Evolutionary conservation across 2,329 filamentous ascomycete species (phyloP).

Genomic region (Penicillium sp.): DNA sequence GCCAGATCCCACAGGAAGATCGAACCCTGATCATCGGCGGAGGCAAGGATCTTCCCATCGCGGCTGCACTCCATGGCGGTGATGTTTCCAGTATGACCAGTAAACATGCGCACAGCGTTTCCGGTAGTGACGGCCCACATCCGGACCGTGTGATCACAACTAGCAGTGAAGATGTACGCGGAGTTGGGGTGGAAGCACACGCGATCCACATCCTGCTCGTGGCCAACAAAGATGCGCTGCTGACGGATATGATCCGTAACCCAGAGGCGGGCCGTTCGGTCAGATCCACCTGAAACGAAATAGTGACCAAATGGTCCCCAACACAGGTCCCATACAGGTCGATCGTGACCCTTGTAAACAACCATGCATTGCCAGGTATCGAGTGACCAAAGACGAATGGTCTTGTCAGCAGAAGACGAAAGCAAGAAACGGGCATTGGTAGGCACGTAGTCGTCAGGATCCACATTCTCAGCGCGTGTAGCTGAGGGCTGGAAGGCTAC

Average conservation of each 20-base stretch:
- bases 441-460: slow-evolving; percentile 40
- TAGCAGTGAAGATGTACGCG: slow-evolving; percentile 89
- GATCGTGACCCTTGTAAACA: slow-evolving; percentile 89
- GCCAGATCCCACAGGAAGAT: slow-evolving; percentile 94
- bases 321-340: slow-evolving; percentile 81
- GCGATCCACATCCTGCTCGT: slow-evolving; percentile 88
- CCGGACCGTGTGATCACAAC: slow-evolving; percentile 87
- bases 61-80: slow-evolving; percentile 82
- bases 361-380: slow-evolving; percentile 91
- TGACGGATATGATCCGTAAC: slow-evolving; percentile 89
- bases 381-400: slow-evolving; percentile 88
- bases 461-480: slow-evolving; percentile 50
- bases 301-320: slow-evolving; percentile 97
- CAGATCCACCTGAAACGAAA: slow-evolving; percentile 83
- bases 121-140: slow-evolving; percentile 97
- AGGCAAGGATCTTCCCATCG: slow-evolving; percentile 87
- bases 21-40: slow-evolving; percentile 81
- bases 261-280: slow-evolving; percentile 89
- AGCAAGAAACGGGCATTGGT: slow-evolving; percentile 74
- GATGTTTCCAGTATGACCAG: slow-evolving; percentile 85
- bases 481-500: slow-evolving; percentile 82
- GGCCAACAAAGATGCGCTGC: slow-evolving; percentile 83
- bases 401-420: slow-evolving; percentile 83
- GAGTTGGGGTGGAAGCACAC: slow-evolving; percentile 95
- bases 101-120: slow-evolving; percentile 85